phyloP scores from a whole-genome alignment of 495 filamentous ascomycete species.

The Chlorociboria aeruginascens region DNA sequence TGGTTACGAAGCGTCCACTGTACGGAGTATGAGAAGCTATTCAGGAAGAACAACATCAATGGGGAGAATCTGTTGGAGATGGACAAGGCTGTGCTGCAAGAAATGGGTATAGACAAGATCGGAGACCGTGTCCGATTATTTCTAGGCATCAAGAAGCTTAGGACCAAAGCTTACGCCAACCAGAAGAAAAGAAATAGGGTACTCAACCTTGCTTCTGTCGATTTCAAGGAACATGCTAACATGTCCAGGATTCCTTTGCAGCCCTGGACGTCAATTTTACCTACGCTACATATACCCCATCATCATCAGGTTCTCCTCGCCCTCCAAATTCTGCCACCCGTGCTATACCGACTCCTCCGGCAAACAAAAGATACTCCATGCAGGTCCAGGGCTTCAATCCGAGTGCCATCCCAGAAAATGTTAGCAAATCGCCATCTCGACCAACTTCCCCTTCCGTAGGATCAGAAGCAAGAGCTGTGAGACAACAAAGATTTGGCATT shows the following conservation, averaged over 20 bases:
- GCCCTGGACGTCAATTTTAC: conserved; percentile 36
- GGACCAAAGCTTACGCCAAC: conserved; percentile 73
- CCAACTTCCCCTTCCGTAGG: conserved; percentile 59
- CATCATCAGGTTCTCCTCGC: conserved; percentile 56
- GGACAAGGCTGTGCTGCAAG: conserved; percentile 90
- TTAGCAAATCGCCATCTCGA: conserved; percentile 45
- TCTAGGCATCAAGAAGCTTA: conserved; percentile 81
- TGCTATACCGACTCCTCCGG: conserved; percentile 33
- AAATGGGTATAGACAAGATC: conserved; percentile 97
- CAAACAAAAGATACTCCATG: conserved; percentile 66
- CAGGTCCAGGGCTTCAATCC: conserved; percentile 38
- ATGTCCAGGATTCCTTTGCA: conserved; percentile 54
- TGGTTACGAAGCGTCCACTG: conserved; percentile 88
- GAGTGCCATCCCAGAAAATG: conserved; percentile 27
- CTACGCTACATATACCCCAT: conserved; percentile 38
- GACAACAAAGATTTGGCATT: conserved; percentile 34
- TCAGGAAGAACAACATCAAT: conserved; percentile 89
- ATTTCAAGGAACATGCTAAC: conserved; percentile 15
- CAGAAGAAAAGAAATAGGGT: conserved; percentile 82
- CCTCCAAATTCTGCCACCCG: conserved; percentile 35
- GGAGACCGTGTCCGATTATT: conserved; percentile 94
- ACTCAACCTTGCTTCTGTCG: conserved; percentile 23
- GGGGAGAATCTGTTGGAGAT: conserved; percentile 94
- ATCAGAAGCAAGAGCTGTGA: conserved; percentile 30
- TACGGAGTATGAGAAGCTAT: conserved; percentile 82